Base-by-base conservation (phyloP, 306 rosid genomes). In the Leucaena leucocephala region DNA sequence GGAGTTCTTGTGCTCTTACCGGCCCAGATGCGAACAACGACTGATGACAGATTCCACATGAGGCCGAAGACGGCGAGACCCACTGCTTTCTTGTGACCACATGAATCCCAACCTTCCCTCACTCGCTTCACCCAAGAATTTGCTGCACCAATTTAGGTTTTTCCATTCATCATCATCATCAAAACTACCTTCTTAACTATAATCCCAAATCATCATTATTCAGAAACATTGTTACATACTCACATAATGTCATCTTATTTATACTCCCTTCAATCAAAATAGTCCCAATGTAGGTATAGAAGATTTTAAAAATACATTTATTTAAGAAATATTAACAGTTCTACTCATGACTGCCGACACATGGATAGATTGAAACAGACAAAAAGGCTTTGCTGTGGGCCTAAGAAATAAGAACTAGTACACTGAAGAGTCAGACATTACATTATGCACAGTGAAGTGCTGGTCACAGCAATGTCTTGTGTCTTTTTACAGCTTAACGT, bases 21-120 rank as follows among this genome's bases (percentile, higher is more conserved):
- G 81, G 93, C 96, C 97, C 97, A 93, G 71, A 91, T 75, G 55
- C 96, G 94, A 81, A 90, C 90, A 36, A 86, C 89, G 70, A 82
- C 68, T 1, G 97, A 91, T 4, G 96, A 85, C 10, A 93, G 73
- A 68, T 91, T 91, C 96, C 96, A 91, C 19, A 88, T 87, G 3
- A 91, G 72, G 12, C 86, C 71, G 38, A 91, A 91, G 52, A 83
- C 33, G 38, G 81, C 88, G 4, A 89, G 42, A 2, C 84, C 80
- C 78, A 85, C 82, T 0, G 86, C 91, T 68, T 87, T 89, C 87
- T 91, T 93, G 84, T 91, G 94, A 63, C 91, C 58, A 73, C 96
- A 91, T 10, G 93, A 84, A 72, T 89, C 86, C 97, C 96, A 93
- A 72, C 90, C 89, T 75, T 89, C 93, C 22, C 85, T 81, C 48